These are phyloP conservation scores for Zopfochytrium polystomum DNA, from an alignment of 371 early-diverging fungal genomes.

Conservation along the genomic window DNA sequence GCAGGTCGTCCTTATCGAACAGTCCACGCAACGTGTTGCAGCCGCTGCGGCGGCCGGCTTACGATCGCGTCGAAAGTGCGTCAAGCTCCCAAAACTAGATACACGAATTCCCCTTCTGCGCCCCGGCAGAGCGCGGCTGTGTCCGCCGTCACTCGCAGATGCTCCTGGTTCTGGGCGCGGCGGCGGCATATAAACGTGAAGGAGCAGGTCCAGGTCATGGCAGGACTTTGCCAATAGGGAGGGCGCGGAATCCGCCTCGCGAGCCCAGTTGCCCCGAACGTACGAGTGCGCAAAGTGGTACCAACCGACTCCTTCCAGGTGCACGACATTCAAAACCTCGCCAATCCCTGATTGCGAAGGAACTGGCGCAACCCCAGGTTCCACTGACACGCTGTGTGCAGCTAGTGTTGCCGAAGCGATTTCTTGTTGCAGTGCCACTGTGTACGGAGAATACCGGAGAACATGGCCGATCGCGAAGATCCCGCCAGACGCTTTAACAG, in stretches of 20 bases:
- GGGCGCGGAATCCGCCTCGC: conserved; percentile 45
- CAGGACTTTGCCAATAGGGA: conserved; percentile 57
- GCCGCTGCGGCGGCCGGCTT: conserved; percentile 53
- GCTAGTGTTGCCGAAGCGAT: conserved; percentile 54
- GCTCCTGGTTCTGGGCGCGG: too few relatives aligned
- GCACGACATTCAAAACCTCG: conserved; percentile 44
- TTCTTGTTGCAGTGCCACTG: conserved; percentile 46
- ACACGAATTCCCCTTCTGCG: too few relatives aligned
- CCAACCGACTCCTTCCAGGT: conserved; percentile 54
- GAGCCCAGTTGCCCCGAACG: conserved; percentile 60
- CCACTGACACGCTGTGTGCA: conserved; percentile 56
- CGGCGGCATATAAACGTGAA: conserved; percentile 24
- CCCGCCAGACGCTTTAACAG: conserved; percentile 38
- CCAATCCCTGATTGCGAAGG: conserved; percentile 30
- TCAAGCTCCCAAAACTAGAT: conserved; percentile 51
- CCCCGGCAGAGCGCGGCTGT: too few relatives aligned
- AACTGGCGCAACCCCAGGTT: conserved; percentile 26
- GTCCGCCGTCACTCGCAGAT: too few relatives aligned
- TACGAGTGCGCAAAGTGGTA: conserved; percentile 53
- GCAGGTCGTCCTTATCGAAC: conserved; percentile 39
- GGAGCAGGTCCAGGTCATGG: conserved; percentile 29
- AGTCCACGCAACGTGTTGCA: conserved; percentile 48
- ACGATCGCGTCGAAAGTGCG: conserved; percentile 49
- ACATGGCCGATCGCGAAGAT: conserved; percentile 51
- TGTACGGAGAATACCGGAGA: conserved; percentile 53